A percentile compares a stretch with the other conserved stretches of the same genome.
Evolutionary conservation across 441 rosid genomes (phyloP).

Genomic region (Theobroma grandiflorum): DNA sequence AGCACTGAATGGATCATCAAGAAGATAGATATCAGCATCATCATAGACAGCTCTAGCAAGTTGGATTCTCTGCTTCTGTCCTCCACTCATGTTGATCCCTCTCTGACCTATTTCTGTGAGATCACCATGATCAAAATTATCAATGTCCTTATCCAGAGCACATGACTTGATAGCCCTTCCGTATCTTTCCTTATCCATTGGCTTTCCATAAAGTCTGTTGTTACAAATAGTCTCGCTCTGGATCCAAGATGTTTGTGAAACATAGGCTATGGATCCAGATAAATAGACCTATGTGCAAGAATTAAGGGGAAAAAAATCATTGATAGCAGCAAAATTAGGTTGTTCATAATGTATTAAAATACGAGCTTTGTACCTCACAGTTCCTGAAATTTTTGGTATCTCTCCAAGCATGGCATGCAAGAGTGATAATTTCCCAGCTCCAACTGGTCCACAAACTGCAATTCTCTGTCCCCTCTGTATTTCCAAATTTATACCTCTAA

Average conservation of each 20-base stretch:
- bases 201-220: constrained; percentile 72
- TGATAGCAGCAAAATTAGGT: neutral
- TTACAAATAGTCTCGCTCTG: constrained; percentile 80
- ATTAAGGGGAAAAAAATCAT: neutral
- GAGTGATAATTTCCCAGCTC: constrained; percentile 66
- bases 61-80: constrained; percentile 88
- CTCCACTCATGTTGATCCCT: constrained; percentile 88
- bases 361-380: constrained; percentile 53
- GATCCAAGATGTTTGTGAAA: constrained; percentile 87
- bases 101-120: constrained; percentile 85
- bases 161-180: constrained; percentile 67
- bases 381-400: constrained; percentile 61
- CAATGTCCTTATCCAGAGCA: constrained; percentile 72
- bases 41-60: constrained; percentile 86
- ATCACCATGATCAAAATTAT: constrained; percentile 75
- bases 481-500: constrained; percentile 49
- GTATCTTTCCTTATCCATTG: constrained; percentile 68
- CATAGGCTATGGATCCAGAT: constrained; percentile 69
- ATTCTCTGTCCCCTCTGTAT: constrained; percentile 54
- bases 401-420: constrained; percentile 63
- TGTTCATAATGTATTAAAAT: neutral
- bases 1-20: constrained; percentile 92
- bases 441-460: constrained; percentile 74
- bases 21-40: constrained; percentile 75
- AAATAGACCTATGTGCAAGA: constrained; percentile 57